Evolutionary conservation across 768 basidiomycete species (phyloP), one percentile per base, ranked within the genome.

Genomic region (Suillus brevipes): DNA sequence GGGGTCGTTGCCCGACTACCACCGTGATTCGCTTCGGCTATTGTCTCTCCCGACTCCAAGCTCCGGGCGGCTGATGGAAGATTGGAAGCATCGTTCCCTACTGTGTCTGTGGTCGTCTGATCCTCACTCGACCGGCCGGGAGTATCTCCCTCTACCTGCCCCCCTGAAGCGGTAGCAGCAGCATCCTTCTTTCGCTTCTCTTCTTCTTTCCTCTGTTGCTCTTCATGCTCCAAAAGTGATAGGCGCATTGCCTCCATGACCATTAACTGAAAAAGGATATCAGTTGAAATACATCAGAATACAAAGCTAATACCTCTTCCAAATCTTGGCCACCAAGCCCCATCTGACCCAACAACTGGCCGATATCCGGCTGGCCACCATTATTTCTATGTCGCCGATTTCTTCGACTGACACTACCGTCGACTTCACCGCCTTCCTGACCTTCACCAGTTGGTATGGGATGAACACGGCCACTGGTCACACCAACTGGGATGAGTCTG

Each of bases 241-340:
- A 97, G 80, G 62, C 97, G 88, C 95, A 99, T 99, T 6, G 97
- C 97, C 79, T 99, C 97, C 93, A 96, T 96, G 62, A 99, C 82
- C 97, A 99, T 98, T 52, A 99, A 79, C 94, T 99, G 67, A 47
- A 68, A 55, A 56, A 42, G 56, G 25, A 63, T 23, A 62, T 69
- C 50, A 73, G 68, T 34, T 59, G 12, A 64, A 67, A 53, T 36
- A 67, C 34, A 40, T 60, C n/a, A 50, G 31, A 43, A 62, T 42
- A 66, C 60, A 65, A 65, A 47, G 57, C 53, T 75, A 85, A 72
- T 71, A 94, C 95, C 84, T 97, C 95, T 82, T 96, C 95, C 63
- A 97, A 77, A 78, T 97, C 95, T 75, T 91, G 91, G n/a, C 92
- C 92, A 56, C 84, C 87, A 68, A 94, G 80, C 18, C 88, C 88